These are phyloP conservation scores for Pelargonium citronellum DNA, from an alignment of 441 rosid genomes.

Conservation along the genomic window DNA sequence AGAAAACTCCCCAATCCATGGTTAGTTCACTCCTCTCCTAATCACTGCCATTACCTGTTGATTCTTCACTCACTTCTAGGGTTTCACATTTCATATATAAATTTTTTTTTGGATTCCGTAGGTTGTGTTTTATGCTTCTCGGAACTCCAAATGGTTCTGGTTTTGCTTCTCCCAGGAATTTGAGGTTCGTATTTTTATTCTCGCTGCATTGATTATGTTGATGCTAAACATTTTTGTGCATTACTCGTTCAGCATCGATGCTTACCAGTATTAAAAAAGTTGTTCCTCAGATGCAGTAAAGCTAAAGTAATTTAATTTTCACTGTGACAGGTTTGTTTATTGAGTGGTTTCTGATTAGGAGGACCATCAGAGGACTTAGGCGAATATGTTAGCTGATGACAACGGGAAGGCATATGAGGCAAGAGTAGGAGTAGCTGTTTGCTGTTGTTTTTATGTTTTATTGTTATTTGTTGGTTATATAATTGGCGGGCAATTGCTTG, in stretches of 20 bases:
- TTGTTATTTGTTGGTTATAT: conserved; percentile 12
- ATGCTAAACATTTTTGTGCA: not conserved
- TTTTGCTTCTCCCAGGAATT: not conserved
- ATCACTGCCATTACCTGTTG: not conserved
- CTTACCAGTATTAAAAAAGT: not conserved
- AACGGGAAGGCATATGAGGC: conserved; percentile 33
- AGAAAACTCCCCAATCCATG: not conserved
- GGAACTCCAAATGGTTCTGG: not conserved
- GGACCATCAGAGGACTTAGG: conserved; percentile 8
- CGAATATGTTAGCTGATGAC: conserved; percentile 32
- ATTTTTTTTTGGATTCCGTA: not conserved
- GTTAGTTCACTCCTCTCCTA: not conserved
- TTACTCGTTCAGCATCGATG: not conserved
- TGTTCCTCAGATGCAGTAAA: not conserved
- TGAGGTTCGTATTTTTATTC: not conserved
- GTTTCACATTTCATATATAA: not conserved
- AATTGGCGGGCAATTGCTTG: conserved; percentile 15
- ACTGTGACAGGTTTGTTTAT: conserved; percentile 10
- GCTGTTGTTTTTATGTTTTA: conserved; percentile 10
- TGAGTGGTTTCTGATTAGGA: conserved; percentile 10
- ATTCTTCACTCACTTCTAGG: not conserved
- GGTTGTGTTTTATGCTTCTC: not conserved
- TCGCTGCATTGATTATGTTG: too few species aligned
- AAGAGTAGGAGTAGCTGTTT: conserved; percentile 18
- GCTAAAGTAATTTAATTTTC: not conserved